phyloP scores from a whole-genome alignment of 2,329 filamentous ascomycete species.

The Alternaria burnsii region DNA sequence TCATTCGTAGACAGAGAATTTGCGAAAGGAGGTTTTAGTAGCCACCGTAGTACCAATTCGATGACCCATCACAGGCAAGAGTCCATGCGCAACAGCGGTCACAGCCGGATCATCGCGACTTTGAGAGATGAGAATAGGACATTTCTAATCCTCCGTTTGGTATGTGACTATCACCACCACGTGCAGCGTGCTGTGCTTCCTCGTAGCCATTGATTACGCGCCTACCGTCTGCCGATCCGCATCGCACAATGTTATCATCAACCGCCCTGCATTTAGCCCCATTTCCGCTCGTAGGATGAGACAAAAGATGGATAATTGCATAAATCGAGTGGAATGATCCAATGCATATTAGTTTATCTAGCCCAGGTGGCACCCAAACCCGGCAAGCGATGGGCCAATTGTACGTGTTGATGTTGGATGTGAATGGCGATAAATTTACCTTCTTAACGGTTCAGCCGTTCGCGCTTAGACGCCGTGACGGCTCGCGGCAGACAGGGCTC shows the following conservation, averaged over 20 bases:
- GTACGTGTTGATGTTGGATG: background rate
- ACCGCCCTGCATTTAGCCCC: constrained; percentile 19
- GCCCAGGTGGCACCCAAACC: background rate
- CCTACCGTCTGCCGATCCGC: constrained; percentile 13
- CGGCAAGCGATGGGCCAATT: constrained; percentile 1
- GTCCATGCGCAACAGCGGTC: background rate
- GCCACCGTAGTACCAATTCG: background rate
- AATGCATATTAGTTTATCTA: background rate
- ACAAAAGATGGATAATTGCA: constrained; percentile 16
- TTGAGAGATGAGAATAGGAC: background rate
- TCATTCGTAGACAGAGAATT: background rate
- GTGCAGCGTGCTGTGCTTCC: constrained; percentile 2
- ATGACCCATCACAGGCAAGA: background rate
- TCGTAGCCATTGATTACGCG: constrained; percentile 23
- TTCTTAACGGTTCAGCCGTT: constrained; percentile 1
- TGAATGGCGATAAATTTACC: constrained; percentile 16
- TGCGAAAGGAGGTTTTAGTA: background rate
- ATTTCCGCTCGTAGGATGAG: constrained; percentile 1
- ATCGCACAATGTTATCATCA: constrained; percentile 5
- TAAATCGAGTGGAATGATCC: constrained; percentile 4
- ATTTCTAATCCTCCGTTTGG: background rate
- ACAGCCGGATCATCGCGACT: background rate
- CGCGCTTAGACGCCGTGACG: constrained; percentile 3
- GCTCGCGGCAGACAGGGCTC: constrained; percentile 2
- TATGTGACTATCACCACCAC: constrained; percentile 5